phyloP scores from a whole-genome alignment of 169 alveolate genomes.

The Cryptosporidium sp. region DNA sequence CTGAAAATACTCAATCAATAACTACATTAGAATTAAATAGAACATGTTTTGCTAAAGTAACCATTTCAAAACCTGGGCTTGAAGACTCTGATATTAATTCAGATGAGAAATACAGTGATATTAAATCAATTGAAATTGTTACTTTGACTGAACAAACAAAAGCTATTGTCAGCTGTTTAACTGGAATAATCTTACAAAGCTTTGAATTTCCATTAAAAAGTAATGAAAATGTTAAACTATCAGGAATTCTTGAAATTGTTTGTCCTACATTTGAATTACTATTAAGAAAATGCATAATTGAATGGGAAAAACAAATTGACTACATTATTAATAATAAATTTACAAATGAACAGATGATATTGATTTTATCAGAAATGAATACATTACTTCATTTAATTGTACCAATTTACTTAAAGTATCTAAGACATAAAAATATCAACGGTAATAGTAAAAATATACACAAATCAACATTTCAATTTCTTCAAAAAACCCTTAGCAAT shows the following conservation, averaged over 20 bases:
- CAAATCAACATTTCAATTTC: slow-evolving; percentile 25
- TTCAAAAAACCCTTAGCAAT: slow-evolving; percentile 11
- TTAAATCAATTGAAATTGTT: slow-evolving; percentile 22
- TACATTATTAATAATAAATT: background rate
- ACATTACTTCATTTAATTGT: slow-evolving; percentile 19
- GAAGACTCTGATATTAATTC: background rate
- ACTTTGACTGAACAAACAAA: slow-evolving; percentile 51
- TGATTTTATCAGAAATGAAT: slow-evolving; percentile 25
- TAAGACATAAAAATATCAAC: slow-evolving; percentile 4
- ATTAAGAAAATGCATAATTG: slow-evolving; percentile 45
- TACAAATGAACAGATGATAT: slow-evolving; percentile 17
- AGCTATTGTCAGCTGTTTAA: slow-evolving; percentile 6
- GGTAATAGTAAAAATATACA: background rate
- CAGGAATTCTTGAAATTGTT: slow-evolving; percentile 30
- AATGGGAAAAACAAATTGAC: slow-evolving; percentile 54
- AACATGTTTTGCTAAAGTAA: slow-evolving; percentile 19
- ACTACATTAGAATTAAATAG: slow-evolving; percentile 4
- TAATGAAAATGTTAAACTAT: slow-evolving; percentile 22
- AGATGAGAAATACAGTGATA: background rate
- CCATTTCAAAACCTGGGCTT: background rate
- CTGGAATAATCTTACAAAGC: slow-evolving; percentile 48
- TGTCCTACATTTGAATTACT: slow-evolving; percentile 69
- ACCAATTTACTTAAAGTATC: slow-evolving; percentile 36
- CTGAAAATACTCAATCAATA: background rate
- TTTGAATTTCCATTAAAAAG: slow-evolving; percentile 46